Base-by-base conservation (phyloP, 1,284 basidiomycete genomes). In the Ustilago vetiveriae region DNA sequence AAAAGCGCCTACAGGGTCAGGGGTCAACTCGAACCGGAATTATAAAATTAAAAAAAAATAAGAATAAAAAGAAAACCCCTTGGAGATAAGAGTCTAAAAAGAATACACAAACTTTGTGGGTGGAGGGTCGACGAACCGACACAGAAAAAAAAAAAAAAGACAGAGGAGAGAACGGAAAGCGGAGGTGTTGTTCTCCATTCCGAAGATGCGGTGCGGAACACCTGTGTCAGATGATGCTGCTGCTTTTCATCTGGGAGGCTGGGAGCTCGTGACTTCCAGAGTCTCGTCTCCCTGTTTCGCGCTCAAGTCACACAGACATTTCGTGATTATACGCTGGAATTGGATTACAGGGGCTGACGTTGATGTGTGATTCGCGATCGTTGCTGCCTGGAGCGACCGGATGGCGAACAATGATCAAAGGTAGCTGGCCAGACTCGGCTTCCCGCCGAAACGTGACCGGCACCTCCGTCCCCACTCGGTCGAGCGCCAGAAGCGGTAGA, bases 151-250 rank as follows among this genome's bases (percentile, higher is more conserved):
- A 29, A 22, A 17, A 26, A 16, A 29, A 7, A 7, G 6, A 29
- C 27, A 7, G 27, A 6, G 13, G 13, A 13, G 27, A 7, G 27
- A 29, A 29, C 27, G 6, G 13, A 37, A 8, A 9, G 6, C 8
- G 9, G 10, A 7, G 21, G 36, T 37, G 36, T 37, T 37, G 36
- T 21, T 21, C 36, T 37, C n/a, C 36, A 37, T 43, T 39, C 35
- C 43, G 45, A 52, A 49, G 24, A 40, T 42, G 41, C 45, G 41
- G 27, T 13, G 27, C 6, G 27, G 6, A 13, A 13, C 27, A 29
- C 27, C 36, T n/a, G 42, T 57, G 62, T 65, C 62, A 65, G 54
- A 53, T 65, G 62, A 58, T 65, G 62, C 50, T 57, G 55, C 62
- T 65, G 30, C 29, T 47, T 35, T 11, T 21, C 29, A 9, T 14